Conservation (phyloP, 768 basidiomycete species). For the Pleurotus tuoliensis region DNA sequence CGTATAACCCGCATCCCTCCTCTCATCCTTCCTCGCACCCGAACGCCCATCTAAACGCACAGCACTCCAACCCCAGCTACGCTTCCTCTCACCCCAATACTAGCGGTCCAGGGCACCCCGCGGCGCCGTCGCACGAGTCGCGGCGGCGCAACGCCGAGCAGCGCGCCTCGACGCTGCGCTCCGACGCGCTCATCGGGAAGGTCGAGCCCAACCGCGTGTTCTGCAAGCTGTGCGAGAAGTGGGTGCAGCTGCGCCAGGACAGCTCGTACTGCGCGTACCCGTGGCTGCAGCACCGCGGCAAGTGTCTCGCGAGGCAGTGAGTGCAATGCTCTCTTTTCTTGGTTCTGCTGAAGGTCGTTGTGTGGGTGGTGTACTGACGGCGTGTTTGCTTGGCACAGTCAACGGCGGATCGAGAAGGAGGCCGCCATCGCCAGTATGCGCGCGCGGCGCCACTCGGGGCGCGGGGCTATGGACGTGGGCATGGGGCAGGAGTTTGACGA, state of each 20-base stretch:
- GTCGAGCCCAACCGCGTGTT: slow-evolving; percentile 77
- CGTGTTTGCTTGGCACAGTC: slow-evolving; percentile 27
- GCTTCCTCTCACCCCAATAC: too few species aligned
- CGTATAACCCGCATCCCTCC: too few species aligned
- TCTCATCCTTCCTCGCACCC: too few species aligned
- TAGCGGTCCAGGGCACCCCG: too few species aligned
- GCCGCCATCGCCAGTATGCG: slow-evolving; percentile 48
- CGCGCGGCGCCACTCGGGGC: slow-evolving; percentile 19
- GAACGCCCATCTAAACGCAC: too few species aligned
- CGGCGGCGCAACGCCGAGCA: slow-evolving; percentile 77
- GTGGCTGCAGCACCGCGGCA: slow-evolving; percentile 74
- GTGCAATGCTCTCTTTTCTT: slow-evolving; percentile 19
- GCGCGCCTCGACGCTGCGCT: slow-evolving; percentile 65
- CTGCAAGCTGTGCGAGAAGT: slow-evolving; percentile 72
- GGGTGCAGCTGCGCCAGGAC: slow-evolving; percentile 80
- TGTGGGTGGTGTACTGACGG: slow-evolving; percentile 35
- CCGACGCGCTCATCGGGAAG: slow-evolving; percentile 59
- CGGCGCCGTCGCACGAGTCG: slow-evolving; percentile 51
- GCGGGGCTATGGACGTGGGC: neutral
- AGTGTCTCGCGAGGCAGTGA: slow-evolving; percentile 71
- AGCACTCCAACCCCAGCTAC: too few species aligned
- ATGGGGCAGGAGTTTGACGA: slow-evolving; percentile 22
- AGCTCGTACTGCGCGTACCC: slow-evolving; percentile 79
- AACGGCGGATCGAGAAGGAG: slow-evolving; percentile 53
- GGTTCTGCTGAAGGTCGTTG: too few species aligned